Conservation (phyloP, 768 basidiomycete genomes). For the Astraeus odoratus region DNA sequence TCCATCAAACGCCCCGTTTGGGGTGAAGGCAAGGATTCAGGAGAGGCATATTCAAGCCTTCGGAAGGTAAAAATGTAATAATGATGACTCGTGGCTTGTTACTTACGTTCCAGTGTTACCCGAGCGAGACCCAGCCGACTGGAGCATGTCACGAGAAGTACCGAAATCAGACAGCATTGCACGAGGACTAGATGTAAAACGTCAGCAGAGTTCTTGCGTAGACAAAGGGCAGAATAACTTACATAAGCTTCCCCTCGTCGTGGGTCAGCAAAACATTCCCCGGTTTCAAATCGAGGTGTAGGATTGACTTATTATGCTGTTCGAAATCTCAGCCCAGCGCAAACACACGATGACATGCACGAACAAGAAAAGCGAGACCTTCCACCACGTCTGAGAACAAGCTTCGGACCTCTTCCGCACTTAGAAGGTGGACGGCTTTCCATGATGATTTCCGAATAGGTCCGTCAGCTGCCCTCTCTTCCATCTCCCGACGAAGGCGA, state of each 20-base stretch:
- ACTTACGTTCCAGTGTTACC: constrained; percentile 94
- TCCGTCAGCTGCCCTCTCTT: constrained; percentile 21
- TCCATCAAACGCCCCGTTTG: constrained; percentile 58
- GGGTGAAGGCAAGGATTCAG: constrained; percentile 74
- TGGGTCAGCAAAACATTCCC: constrained; percentile 90
- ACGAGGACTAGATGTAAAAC: constrained; percentile 51
- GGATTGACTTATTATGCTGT: constrained; percentile 75
- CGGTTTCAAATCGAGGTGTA: constrained; percentile 92
- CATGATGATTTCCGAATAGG: constrained; percentile 30
- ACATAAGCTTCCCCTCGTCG: constrained; percentile 84
- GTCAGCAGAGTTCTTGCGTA: background rate
- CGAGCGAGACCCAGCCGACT: constrained; percentile 57
- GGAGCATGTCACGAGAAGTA: constrained; percentile 86
- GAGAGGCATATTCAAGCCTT: constrained; percentile 83
- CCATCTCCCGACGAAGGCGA: constrained; percentile 48
- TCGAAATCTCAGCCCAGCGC: constrained; percentile 5
- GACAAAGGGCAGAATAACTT: constrained; percentile 17
- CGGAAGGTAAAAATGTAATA: background rate
- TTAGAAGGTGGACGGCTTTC: constrained; percentile 79
- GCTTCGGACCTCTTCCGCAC: constrained; percentile 75
- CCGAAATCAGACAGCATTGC: constrained; percentile 97
- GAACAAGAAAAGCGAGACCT: constrained; percentile 82
- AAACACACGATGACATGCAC: constrained; percentile 15
- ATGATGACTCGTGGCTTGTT: background rate
- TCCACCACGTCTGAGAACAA: constrained; percentile 80